Percentiles rank a stretch among this genome's conserved stretches.
phyloP scores from a whole-genome alignment of 2,329 filamentous ascomycete species.

The Penicillium sp. region DNA sequence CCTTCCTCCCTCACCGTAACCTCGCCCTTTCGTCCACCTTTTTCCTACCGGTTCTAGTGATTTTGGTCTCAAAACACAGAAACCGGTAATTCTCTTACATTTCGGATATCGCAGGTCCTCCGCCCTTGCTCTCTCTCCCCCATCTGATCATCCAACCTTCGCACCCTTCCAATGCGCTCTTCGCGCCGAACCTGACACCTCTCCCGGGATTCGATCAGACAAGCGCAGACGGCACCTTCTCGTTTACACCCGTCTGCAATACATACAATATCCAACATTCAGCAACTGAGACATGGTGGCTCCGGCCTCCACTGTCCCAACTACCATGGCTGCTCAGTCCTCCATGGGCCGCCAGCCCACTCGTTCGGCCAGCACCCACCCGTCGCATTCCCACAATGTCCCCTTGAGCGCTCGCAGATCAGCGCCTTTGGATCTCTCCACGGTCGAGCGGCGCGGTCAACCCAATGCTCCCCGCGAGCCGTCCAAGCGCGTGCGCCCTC shows the following conservation, averaged over 20 bases:
- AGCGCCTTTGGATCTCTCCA: conserved; percentile 76
- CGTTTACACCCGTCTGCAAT: conserved; percentile 11
- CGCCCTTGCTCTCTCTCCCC: conserved; percentile 15
- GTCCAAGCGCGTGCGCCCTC: conserved; percentile 75
- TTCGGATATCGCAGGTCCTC: conserved; percentile 4
- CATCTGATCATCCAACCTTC: conserved; percentile 7
- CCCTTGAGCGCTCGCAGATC: conserved; percentile 67
- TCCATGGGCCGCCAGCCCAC: conserved; percentile 38
- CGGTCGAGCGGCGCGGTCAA: conserved; percentile 88
- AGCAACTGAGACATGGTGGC: conserved; percentile 46
- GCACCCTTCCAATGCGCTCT: conserved; percentile 36
- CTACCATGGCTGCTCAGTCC: conserved; percentile 37
- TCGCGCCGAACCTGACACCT: conserved; percentile 34
- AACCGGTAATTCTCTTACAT: conserved; percentile 1
- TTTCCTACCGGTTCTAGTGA: conserved; percentile 8
- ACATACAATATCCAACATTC: conserved; percentile 9
- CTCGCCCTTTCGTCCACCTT: background rate
- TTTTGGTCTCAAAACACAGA: background rate
- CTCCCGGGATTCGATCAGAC: conserved; percentile 33
- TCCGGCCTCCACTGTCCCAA: conserved; percentile 47
- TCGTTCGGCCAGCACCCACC: conserved; percentile 46
- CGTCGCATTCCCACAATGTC: conserved; percentile 52
- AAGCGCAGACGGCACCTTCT: conserved; percentile 25
- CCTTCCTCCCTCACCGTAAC: conserved; percentile 16
- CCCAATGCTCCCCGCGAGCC: conserved; percentile 74